A percentile compares a stretch with the other conserved stretches of the same genome.
phyloP scores from a whole-genome alignment of 1,139 yeast genomes.

The Candida tetrigidarum region DNA sequence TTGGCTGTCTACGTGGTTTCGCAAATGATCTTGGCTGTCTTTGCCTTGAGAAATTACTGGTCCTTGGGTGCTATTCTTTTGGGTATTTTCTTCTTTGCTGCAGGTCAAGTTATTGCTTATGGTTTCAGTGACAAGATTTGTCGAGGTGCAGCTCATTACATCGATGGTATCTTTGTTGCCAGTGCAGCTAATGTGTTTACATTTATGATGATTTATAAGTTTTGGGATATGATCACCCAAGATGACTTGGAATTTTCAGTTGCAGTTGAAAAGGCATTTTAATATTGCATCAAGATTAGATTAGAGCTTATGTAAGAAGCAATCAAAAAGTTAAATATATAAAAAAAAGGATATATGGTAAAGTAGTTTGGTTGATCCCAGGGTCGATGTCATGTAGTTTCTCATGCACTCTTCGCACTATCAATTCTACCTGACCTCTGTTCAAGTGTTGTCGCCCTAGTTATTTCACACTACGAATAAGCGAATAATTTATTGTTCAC shows the following conservation, averaged over 20 bases:
- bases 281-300: too few relatives aligned
- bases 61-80: conserved; percentile 79
- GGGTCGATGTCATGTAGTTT: too few relatives aligned
- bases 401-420: too few relatives aligned
- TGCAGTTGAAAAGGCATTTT: conserved; percentile 45
- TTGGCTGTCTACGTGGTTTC: conserved; percentile 65
- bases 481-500: too few relatives aligned
- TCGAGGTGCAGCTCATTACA: conserved; percentile 73
- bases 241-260: conserved; percentile 95
- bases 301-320: neutral
- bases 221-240: conserved; percentile 96
- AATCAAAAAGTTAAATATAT: neutral
- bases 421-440: too few relatives aligned
- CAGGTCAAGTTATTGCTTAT: conserved; percentile 77
- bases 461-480: too few relatives aligned
- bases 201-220: conserved; percentile 93
- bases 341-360: neutral
- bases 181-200: conserved; percentile 79
- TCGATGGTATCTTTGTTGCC: conserved; percentile 90
- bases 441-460: too few relatives aligned
- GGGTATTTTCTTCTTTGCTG: conserved; percentile 74
- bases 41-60: conserved; percentile 80
- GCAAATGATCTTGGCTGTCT: conserved; percentile 70
- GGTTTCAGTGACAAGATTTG: conserved; percentile 72
- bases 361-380: neutral